A percentile compares a stretch with the other conserved stretches of the same genome.
phyloP scores from a whole-genome alignment of 225 moss, liverwort and hornwort species.

The Climacium dendroides region DNA sequence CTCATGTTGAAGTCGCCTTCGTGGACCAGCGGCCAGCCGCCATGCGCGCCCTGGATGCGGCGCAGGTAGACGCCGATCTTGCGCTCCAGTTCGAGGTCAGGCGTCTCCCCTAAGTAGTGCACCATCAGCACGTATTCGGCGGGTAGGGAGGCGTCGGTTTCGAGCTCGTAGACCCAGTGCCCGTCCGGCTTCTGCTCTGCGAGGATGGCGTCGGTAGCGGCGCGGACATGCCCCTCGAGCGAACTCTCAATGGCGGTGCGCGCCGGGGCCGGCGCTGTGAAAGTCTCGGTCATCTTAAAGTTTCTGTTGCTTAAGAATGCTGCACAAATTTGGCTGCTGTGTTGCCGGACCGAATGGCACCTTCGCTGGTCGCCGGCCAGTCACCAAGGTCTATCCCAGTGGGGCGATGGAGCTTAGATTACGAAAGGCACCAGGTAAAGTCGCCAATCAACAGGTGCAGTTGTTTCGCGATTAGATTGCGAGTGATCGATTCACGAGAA shows the following conservation, averaged over 20 bases:
- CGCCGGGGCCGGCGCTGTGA: not conserved
- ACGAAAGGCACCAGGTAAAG: too few relatives aligned
- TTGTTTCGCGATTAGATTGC: too few relatives aligned
- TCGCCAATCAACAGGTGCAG: too few relatives aligned
- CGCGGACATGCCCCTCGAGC: not conserved
- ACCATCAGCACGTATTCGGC: not conserved
- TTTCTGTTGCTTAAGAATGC: not conserved
- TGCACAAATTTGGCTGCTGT: not conserved
- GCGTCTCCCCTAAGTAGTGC: not conserved
- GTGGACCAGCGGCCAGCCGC: not conserved
- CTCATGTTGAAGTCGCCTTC: not conserved
- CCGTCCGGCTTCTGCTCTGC: not conserved
- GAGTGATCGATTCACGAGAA: too few relatives aligned
- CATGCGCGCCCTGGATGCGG: not conserved
- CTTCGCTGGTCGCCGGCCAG: not conserved
- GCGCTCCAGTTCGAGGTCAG: not conserved
- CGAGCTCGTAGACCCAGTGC: not conserved
- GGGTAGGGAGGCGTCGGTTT: not conserved
- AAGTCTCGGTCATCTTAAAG: not conserved
- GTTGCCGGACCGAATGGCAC: not conserved
- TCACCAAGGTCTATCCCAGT: too few relatives aligned
- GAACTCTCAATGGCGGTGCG: not conserved
- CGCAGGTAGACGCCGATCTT: not conserved
- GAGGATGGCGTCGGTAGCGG: not conserved
- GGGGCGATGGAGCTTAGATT: too few relatives aligned